A percentile compares a stretch with the other conserved stretches of the same genome.
Evolutionary conservation across 768 basidiomycete species (phyloP).

Genomic region (Tulasnella sp.): DNA sequence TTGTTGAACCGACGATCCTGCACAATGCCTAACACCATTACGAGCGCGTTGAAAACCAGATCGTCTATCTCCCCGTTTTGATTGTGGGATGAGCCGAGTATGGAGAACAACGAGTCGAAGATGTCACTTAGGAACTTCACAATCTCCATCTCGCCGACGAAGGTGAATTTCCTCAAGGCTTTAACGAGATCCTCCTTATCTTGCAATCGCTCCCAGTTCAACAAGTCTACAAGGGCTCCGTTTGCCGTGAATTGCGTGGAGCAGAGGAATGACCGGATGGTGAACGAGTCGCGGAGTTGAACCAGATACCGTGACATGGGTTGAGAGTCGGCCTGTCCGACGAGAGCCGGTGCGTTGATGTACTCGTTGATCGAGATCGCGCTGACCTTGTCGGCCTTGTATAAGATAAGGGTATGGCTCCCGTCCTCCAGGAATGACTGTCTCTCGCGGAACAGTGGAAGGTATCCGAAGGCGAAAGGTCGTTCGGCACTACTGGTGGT

Average conservation of each 20-base stretch:
- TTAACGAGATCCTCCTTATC: slow-evolving; percentile 53
- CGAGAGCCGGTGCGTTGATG: slow-evolving; percentile 53
- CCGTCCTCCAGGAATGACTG: slow-evolving; percentile 82
- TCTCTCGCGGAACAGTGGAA: slow-evolving; percentile 70
- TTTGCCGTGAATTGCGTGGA: slow-evolving; percentile 92
- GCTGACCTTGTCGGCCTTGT: slow-evolving; percentile 66
- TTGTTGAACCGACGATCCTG: slow-evolving; percentile 92
- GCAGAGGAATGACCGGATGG: slow-evolving; percentile 79
- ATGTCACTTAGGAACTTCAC: slow-evolving; percentile 86
- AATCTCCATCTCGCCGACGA: slow-evolving; percentile 89
- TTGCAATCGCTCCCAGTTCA: slow-evolving; percentile 66
- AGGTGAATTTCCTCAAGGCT: slow-evolving; percentile 74
- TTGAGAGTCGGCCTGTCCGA: slow-evolving; percentile 42
- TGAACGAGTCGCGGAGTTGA: slow-evolving; percentile 63
- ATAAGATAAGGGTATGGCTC: slow-evolving; percentile 72
- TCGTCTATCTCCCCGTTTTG: slow-evolving; percentile 69
- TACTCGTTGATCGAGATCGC: slow-evolving; percentile 54
- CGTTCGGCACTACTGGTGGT: slow-evolving; percentile 40
- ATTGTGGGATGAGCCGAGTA: slow-evolving; percentile 66
- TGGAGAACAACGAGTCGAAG: slow-evolving; percentile 86
- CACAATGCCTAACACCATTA: slow-evolving; percentile 83
- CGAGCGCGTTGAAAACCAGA: slow-evolving; percentile 80
- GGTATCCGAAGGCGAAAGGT: slow-evolving; percentile 86
- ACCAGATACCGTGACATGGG: slow-evolving; percentile 56
- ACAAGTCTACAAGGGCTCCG: slow-evolving; percentile 61